Conservation (phyloP, 768 basidiomycete genomes). For the Rhizopogon sp. region DNA sequence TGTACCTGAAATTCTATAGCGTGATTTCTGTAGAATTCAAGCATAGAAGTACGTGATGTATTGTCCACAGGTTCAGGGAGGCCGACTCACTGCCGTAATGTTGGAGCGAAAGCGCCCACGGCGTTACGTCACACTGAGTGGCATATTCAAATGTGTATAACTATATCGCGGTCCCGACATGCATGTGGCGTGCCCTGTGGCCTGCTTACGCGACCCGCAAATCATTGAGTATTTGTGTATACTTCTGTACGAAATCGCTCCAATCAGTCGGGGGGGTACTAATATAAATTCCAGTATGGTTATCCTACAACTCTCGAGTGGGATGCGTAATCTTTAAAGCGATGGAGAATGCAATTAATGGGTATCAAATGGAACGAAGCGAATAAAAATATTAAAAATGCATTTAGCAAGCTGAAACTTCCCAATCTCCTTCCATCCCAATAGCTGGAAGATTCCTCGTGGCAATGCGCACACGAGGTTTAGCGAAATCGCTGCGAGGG, state of each 20-base stretch:
- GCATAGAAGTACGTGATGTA: too few relatives aligned
- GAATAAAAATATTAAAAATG: background rate
- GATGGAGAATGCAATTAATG: background rate
- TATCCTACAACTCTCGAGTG: background rate
- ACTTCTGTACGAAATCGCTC: background rate
- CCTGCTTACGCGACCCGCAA: too few relatives aligned
- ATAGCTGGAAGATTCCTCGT: conserved; percentile 58
- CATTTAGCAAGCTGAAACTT: conserved; percentile 61
- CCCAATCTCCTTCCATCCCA: conserved; percentile 72
- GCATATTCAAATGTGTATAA: too few relatives aligned
- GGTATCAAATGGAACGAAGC: background rate
- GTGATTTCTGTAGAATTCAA: too few relatives aligned
- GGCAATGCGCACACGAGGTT: conserved; percentile 60
- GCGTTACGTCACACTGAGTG: too few relatives aligned
- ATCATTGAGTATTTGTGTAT: background rate
- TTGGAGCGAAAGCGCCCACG: too few relatives aligned
- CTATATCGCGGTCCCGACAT: too few relatives aligned
- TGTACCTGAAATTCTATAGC: too few relatives aligned
- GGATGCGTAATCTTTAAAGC: too few relatives aligned
- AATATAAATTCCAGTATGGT: background rate
- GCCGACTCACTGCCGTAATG: too few relatives aligned
- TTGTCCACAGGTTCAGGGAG: too few relatives aligned
- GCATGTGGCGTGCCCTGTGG: too few relatives aligned
- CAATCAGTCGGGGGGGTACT: background rate
- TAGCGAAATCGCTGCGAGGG: conserved; percentile 12